Percentiles rank a stretch among this genome's conserved stretches.
These are phyloP conservation scores for Lactarius akahatsu DNA, from an alignment of 768 basidiomycete genomes.

Conservation along the genomic window DNA sequence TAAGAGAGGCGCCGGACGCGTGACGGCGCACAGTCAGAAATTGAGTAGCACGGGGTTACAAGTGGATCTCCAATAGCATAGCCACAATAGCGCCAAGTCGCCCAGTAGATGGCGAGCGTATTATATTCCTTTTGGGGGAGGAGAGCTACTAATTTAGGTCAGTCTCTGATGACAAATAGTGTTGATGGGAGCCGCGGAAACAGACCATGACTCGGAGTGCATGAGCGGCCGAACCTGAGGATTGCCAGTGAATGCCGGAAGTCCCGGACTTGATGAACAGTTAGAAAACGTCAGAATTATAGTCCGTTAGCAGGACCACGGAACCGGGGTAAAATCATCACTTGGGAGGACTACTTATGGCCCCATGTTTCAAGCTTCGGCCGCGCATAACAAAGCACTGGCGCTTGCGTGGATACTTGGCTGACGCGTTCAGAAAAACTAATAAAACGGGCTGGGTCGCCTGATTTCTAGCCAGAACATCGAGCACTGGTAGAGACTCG, in stretches of 20 bases:
- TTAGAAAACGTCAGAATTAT: not conserved
- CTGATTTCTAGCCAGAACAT: no score
- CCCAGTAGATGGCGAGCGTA: not conserved
- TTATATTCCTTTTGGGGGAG: not conserved
- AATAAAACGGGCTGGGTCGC: not conserved
- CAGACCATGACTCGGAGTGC: no score
- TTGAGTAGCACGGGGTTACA: not conserved
- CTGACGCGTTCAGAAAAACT: not conserved
- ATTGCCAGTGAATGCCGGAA: no score
- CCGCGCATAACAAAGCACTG: no score
- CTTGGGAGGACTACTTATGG: no score
- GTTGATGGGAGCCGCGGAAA: no score
- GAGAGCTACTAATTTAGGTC: not conserved
- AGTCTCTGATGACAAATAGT: not conserved
- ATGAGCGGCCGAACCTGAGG: no score
- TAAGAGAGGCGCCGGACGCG: not conserved
- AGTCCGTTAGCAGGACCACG: not conserved
- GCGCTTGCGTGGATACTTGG: no score
- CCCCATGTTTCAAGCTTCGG: not conserved
- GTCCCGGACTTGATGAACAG: not conserved
- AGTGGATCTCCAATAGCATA: not conserved
- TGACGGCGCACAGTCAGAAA: not conserved
- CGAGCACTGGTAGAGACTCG: no score
- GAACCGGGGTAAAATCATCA: not conserved
- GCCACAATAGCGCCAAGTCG: not conserved